Conservation (phyloP, 306 rosid species). For the Glycine latifolia region DNA sequence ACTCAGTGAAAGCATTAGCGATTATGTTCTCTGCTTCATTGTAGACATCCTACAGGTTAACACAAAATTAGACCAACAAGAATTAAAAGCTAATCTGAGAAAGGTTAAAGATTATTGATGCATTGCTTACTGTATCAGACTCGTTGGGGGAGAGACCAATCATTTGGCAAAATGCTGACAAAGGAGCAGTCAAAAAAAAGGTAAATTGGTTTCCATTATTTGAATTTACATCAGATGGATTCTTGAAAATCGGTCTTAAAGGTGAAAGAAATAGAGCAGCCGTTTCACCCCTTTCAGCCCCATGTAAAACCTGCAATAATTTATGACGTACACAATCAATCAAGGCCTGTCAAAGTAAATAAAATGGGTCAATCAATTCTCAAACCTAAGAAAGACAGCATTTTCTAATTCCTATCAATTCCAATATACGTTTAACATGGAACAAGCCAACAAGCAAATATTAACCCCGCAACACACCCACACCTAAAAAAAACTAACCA, state of each 20-base stretch:
- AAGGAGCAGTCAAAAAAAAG: conserved; percentile 91
- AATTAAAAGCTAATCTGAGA: conserved; percentile 10
- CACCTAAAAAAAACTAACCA: not conserved
- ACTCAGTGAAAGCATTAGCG: conserved; percentile 76
- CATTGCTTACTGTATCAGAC: conserved; percentile 67
- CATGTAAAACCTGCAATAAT: conserved; percentile 79
- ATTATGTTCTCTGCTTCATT: conserved; percentile 83
- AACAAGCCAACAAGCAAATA: not conserved
- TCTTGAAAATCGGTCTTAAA: conserved; percentile 72
- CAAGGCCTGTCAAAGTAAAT: conserved; percentile 34
- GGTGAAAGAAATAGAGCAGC: conserved; percentile 94
- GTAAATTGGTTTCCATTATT: conserved; percentile 93
- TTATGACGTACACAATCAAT: conserved; percentile 34
- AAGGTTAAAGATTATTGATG: not conserved
- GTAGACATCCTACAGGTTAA: conserved; percentile 67
- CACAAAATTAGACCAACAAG: conserved; percentile 45
- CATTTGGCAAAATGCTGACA: conserved; percentile 91
- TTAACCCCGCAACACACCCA: not conserved
- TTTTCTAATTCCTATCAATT: conserved; percentile 22
- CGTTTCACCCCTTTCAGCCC: conserved; percentile 90
- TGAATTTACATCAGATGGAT: conserved; percentile 59
- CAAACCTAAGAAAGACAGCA: not conserved
- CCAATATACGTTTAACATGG: not conserved
- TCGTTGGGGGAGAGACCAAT: conserved; percentile 65
- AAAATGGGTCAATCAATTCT: conserved; percentile 19